phyloP scores from a whole-genome alignment of 805 yeast genomes.

The Spathaspora hagerdaliae region DNA sequence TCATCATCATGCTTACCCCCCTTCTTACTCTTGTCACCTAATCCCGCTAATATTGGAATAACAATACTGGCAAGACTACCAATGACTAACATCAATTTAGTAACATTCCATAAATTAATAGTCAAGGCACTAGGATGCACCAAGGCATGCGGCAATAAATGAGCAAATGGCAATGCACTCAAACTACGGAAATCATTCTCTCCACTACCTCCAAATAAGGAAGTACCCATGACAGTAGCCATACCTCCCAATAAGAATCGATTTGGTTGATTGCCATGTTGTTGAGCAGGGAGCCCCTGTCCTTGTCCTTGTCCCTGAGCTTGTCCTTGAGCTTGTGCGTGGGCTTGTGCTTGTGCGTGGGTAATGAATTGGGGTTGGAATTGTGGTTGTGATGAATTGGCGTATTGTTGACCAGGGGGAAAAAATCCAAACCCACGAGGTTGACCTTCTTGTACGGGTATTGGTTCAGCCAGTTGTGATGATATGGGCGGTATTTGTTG shows the following conservation, averaged over 20 bases:
- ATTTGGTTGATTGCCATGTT: slow-evolving; percentile 19
- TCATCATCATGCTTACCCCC: neutral
- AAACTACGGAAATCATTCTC: slow-evolving; percentile 41
- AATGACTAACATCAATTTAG: slow-evolving; percentile 20
- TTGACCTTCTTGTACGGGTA: slow-evolving; percentile 1
- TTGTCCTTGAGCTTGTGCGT: neutral
- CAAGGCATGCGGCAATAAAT: slow-evolving; percentile 17
- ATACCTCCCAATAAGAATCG: slow-evolving; percentile 60
- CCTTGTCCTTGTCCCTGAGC: slow-evolving; percentile 11
- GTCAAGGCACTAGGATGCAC: slow-evolving; percentile 19
- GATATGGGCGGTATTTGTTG: slow-evolving; percentile 4
- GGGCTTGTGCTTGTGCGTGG: slow-evolving; percentile 1
- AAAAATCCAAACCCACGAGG: neutral
- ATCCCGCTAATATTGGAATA: slow-evolving; percentile 10
- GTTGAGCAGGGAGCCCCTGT: slow-evolving; percentile 2
- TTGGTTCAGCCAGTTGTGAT: slow-evolving; percentile 7
- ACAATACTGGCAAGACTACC: slow-evolving; percentile 14
- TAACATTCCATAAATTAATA: slow-evolving; percentile 17
- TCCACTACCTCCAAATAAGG: slow-evolving; percentile 49
- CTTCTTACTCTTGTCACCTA: neutral
- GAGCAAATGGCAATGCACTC: slow-evolving; percentile 40
- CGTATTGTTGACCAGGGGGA: slow-evolving; percentile 4
- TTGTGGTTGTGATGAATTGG: neutral
- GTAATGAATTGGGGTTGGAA: neutral
- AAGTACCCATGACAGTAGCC: slow-evolving; percentile 61